Percentiles rank a stretch among this genome's conserved stretches.
Evolutionary conservation across 306 rosid genomes (phyloP).

Genomic region (Parietaria judaica): DNA sequence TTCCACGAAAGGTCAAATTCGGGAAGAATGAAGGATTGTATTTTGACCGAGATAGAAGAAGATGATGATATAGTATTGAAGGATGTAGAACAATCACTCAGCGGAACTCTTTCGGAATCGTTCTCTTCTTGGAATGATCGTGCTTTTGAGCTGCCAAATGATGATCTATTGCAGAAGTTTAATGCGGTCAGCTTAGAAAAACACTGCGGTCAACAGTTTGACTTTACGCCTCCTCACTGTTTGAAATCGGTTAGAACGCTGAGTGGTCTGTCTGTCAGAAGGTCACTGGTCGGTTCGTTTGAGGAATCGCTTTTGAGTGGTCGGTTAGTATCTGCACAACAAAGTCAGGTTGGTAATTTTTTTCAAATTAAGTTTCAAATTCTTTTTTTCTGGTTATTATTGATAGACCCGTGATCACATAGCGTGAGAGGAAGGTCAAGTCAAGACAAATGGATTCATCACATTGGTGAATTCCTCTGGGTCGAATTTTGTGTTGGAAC

Average conservation of each 20-base stretch:
- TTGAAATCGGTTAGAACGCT: conserved; percentile 25
- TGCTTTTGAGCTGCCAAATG: conserved; percentile 18
- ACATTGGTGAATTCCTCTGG: too few relatives aligned
- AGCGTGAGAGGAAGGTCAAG: too few relatives aligned
- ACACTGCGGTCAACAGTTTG: conserved; percentile 28
- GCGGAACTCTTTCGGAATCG: conserved; percentile 25
- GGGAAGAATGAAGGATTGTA: conserved; percentile 17
- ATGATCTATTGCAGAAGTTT: conserved; percentile 25
- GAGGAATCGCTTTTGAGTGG: conserved; percentile 87
- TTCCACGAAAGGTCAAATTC: conserved; percentile 28
- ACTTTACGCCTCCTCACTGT: conserved; percentile 35
- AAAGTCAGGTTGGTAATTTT: conserved; percentile 44
- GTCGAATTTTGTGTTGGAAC: too few relatives aligned
- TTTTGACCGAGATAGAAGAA: conserved; percentile 25
- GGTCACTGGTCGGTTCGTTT: conserved; percentile 77
- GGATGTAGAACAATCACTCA: conserved; percentile 36
- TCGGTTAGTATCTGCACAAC: conserved; percentile 46
- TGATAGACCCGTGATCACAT: too few relatives aligned
- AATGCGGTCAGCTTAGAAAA: conserved; percentile 25
- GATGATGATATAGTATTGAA: conserved; percentile 29
- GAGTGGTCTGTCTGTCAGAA: conserved; percentile 40
- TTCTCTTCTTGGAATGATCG: conserved; percentile 27
- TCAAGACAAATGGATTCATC: too few relatives aligned
- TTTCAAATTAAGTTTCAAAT: conserved; percentile 10
- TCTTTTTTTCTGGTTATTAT: too few relatives aligned